These are phyloP conservation scores for Saccharomyces uvarum DNA, from an alignment of 1,139 yeast genomes.

Conservation along the genomic window DNA sequence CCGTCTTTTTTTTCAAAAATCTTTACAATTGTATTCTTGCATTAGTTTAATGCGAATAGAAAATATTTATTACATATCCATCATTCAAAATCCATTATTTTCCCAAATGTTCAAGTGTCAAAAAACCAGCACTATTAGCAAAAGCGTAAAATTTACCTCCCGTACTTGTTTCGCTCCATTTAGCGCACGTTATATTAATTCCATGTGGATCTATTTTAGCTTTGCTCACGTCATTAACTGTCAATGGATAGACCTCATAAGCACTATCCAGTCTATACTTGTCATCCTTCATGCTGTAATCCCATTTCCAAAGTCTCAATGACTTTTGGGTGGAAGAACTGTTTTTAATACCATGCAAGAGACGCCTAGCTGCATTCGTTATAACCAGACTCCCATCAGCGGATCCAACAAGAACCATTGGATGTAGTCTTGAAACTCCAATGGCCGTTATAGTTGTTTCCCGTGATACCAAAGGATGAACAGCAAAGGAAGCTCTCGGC, in stretches of 20 bases:
- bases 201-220: conserved; percentile 46
- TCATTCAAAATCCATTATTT: not conserved
- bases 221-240: conserved; percentile 24
- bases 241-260: conserved; percentile 25
- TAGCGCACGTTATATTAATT: conserved; percentile 44
- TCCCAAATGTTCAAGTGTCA: conserved; percentile 53
- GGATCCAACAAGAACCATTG: conserved; percentile 53
- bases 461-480: conserved; percentile 34
- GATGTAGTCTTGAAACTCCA: conserved; percentile 45
- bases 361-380: conserved; percentile 38
- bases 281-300: conserved; percentile 32
- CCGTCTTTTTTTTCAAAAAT: not conserved
- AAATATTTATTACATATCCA: not conserved
- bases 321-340: conserved; percentile 29
- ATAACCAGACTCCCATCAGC: conserved; percentile 50
- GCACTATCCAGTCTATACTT: conserved; percentile 36
- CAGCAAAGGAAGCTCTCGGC: conserved; percentile 34
- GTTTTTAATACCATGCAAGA: conserved; percentile 37
- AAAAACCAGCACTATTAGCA: conserved; percentile 58
- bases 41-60: not conserved
- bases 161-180: conserved; percentile 52
- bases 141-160: conserved; percentile 57
- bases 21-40: too few species aligned
- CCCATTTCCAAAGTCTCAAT: conserved; percentile 35
- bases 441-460: conserved; percentile 37